A percentile compares a stretch with the other conserved stretches of the same genome.
Evolutionary conservation across 2,329 filamentous ascomycete genomes (phyloP).

Genomic region (Neonectria neomacrospora): DNA sequence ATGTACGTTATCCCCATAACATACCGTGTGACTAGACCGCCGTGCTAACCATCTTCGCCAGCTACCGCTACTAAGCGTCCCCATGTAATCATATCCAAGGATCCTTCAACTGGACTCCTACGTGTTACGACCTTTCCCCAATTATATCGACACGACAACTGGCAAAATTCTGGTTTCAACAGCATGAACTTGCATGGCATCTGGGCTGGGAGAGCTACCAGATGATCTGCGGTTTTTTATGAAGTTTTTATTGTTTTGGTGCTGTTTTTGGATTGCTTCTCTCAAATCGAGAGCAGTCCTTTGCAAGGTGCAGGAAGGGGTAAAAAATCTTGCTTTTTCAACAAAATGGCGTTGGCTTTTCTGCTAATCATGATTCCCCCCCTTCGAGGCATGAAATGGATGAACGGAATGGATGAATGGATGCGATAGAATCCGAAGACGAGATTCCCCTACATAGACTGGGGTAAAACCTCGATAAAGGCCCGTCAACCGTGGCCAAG

Average conservation of each 20-base stretch:
- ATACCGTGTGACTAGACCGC: not conserved
- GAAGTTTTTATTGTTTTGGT: slow-evolving; percentile 41
- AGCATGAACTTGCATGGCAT: slow-evolving; percentile 57
- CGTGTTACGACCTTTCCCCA: slow-evolving; percentile 50
- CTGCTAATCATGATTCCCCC: slow-evolving; percentile 53
- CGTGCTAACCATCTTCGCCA: slow-evolving; percentile 23
- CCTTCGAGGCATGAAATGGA: slow-evolving; percentile 44
- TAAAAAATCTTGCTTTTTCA: slow-evolving; percentile 54
- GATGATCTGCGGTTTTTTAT: slow-evolving; percentile 42
- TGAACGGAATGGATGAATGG: slow-evolving; percentile 41
- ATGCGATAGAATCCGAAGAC: slow-evolving; percentile 35
- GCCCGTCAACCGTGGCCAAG: slow-evolving; percentile 59
- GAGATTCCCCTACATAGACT: slow-evolving; percentile 35
- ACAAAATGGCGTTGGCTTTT: slow-evolving; percentile 54
- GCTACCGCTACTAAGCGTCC: slow-evolving; percentile 59
- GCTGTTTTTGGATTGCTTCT: slow-evolving; percentile 39
- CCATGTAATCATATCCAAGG: slow-evolving; percentile 50
- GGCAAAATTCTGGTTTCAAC: slow-evolving; percentile 57
- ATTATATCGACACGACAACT: slow-evolving; percentile 47
- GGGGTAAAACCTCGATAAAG: slow-evolving; percentile 37
- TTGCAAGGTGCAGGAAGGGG: slow-evolving; percentile 47
- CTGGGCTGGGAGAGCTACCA: slow-evolving; percentile 47
- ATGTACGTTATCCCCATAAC: slow-evolving; percentile 67
- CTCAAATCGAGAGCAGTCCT: slow-evolving; percentile 33
- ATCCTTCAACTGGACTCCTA: slow-evolving; percentile 55